A percentile compares a stretch with the other conserved stretches of the same genome.
Evolutionary conservation across 176 grass and related monocot species (phyloP).

Genomic region (Alloteropsis semialata): DNA sequence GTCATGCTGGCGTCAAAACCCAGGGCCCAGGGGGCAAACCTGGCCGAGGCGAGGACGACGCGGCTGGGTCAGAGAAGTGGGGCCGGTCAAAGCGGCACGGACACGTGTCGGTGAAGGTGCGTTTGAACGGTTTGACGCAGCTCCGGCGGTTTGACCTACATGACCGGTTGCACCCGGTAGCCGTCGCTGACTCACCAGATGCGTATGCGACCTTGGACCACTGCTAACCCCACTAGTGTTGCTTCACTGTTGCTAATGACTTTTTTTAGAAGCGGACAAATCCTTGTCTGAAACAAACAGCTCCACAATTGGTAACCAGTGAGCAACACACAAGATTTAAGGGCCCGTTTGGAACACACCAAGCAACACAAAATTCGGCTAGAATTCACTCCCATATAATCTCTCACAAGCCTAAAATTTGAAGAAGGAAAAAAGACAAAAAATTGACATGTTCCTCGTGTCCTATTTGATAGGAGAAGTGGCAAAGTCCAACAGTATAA

Average conservation of each 20-base stretch:
- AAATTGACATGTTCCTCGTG: background rate
- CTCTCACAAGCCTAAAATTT: background rate
- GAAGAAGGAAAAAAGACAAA: background rate
- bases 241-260: constrained; percentile 1
- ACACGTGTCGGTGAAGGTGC: constrained; percentile 31
- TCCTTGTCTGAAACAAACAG: background rate
- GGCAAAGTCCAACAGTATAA: too few species aligned
- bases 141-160: constrained; percentile 1
- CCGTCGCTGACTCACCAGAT: constrained; percentile 46
- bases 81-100: constrained; percentile 38
- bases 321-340: background rate
- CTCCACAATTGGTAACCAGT: background rate
- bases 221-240: background rate
- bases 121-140: constrained; percentile 46
- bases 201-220: constrained; percentile 16
- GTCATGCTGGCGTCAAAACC: constrained; percentile 26
- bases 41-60: background rate
- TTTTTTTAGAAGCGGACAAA: constrained; percentile 1
- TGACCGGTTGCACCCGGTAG: constrained; percentile 45
- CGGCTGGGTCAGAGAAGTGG: background rate
- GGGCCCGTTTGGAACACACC: background rate
- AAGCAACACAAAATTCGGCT: background rate
- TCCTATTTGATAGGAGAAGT: background rate
- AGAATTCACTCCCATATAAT: background rate
- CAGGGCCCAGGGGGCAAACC: background rate